Evolutionary conservation across 148 eudicot genomes (phyloP), one percentile per base, ranked within the genome.

Genomic region (Fallopia convolvulus): DNA sequence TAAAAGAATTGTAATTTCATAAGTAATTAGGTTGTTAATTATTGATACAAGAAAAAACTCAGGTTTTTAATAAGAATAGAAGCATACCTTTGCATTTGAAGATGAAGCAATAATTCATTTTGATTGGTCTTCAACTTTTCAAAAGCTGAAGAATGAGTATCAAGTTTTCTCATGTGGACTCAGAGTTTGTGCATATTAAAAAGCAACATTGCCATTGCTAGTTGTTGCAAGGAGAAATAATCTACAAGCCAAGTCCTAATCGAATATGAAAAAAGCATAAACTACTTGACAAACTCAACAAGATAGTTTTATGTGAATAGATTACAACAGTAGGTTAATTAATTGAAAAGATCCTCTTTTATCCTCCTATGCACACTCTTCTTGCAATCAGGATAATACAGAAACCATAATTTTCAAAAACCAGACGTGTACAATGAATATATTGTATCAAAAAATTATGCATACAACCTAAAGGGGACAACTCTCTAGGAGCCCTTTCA

Each of bases 241-340:
- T 2, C 72, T 36, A 36, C 72, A n/a, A 36, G 20, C 72, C 13
- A 21, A 33, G 39, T 36, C 72, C 2, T 7, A 68, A 17, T 15
- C 36, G 72, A 68, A 68, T 68, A 17, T 33, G 20, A 46, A 13
- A 10, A 68, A 15, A 17, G 18, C 42, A 68, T 36, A 68, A 68
- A 17, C 20, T 68, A 68, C 44, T 68, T 15, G 21, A 33, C 44
- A 39, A 68, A 68, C 44, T 36, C 72, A 36, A 68, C 68, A 72
- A 23, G 36, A 44, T n/a, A 23, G 32, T 33, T 33, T 33, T 33
- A 33, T 33, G 36, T 46, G 21, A 46, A 72, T 9, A 48, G 84
- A 91, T 87, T 83, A 92, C 97, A 42, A 90, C 86, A 82, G 85
- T 89, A 58, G 88, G 97, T 78, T 89, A 88, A 74, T 86, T 86